phyloP scores from a whole-genome alignment of 2,329 filamentous ascomycete genomes.

The Ploettnerulaceae sp. region DNA sequence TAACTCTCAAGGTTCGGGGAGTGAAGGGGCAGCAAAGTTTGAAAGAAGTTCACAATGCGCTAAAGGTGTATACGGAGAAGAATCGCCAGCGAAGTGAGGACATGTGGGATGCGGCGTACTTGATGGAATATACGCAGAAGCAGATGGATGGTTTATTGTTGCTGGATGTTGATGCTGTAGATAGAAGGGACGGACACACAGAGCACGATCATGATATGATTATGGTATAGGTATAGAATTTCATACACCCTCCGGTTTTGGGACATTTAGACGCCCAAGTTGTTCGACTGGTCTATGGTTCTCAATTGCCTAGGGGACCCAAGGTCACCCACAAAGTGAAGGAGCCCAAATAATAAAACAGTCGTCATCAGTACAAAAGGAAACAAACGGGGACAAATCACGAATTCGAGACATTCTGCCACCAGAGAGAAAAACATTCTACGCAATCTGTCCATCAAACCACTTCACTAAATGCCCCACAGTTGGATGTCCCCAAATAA shows the following conservation, averaged over 20 bases:
- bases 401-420: background rate
- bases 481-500: slow-evolving; percentile 41
- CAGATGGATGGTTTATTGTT: slow-evolving; percentile 69
- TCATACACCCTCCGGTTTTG: background rate
- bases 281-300: background rate
- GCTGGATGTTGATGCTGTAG: slow-evolving; percentile 16
- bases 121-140: slow-evolving; percentile 86
- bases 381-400: background rate
- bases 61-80: slow-evolving; percentile 85
- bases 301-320: no score
- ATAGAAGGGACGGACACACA: slow-evolving; percentile 4
- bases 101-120: slow-evolving; percentile 86
- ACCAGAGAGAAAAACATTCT: background rate
- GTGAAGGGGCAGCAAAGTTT: slow-evolving; percentile 59
- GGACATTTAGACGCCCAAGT: background rate
- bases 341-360: background rate
- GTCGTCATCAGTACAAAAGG: background rate
- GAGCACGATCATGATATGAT: slow-evolving; percentile 21
- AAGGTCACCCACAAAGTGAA: no score
- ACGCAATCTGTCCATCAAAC: slow-evolving; percentile 30
- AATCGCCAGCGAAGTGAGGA: slow-evolving; percentile 90
- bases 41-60: slow-evolving; percentile 80
- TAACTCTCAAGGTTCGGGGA: slow-evolving; percentile 59
- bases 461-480: slow-evolving; percentile 36
- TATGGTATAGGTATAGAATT: slow-evolving; percentile 16